Conservation (phyloP, 805 yeast species). For the Cyberlindnera petersonii region DNA sequence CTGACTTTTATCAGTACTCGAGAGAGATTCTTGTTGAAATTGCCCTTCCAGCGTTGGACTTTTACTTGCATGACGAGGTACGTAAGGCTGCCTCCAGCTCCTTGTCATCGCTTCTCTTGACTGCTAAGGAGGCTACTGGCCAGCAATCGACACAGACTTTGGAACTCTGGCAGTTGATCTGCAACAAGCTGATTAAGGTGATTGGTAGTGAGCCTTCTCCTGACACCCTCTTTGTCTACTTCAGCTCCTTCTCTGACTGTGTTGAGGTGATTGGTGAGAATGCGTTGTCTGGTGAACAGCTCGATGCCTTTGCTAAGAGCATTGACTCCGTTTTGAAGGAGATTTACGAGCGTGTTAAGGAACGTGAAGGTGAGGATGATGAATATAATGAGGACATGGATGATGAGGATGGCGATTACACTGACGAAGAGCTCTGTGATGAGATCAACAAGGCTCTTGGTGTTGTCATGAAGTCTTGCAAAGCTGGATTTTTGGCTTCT, state of each 20-base stretch:
- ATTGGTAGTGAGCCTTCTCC: constrained; percentile 77
- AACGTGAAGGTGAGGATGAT: constrained; percentile 72
- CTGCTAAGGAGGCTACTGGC: constrained; percentile 50
- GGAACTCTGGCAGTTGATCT: constrained; percentile 67
- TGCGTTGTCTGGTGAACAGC: constrained; percentile 51
- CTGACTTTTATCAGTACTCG: constrained; percentile 78
- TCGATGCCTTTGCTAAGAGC: constrained; percentile 54
- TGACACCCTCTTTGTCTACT: constrained; percentile 76
- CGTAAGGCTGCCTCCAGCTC: constrained; percentile 86
- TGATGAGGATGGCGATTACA: constrained; percentile 75
- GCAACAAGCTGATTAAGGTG: constrained; percentile 62
- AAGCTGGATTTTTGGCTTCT: constrained; percentile 54
- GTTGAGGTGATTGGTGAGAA: constrained; percentile 64
- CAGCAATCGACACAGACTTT: constrained; percentile 54
- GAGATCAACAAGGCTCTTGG: constrained; percentile 77
- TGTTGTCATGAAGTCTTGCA: constrained; percentile 61
- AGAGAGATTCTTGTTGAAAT: constrained; percentile 72
- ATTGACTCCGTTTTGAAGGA: constrained; percentile 61
- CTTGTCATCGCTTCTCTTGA: constrained; percentile 69
- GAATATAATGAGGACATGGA: constrained; percentile 86
- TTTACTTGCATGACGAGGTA: constrained; percentile 91
- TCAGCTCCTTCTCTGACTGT: constrained; percentile 64
- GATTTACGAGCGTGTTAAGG: constrained; percentile 63
- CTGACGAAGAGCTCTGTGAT: constrained; percentile 87
- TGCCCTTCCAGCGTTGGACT: constrained; percentile 83